These are phyloP conservation scores for Aspergillus sclerotialis DNA, from an alignment of 2,329 filamentous ascomycete species.

Conservation along the genomic window DNA sequence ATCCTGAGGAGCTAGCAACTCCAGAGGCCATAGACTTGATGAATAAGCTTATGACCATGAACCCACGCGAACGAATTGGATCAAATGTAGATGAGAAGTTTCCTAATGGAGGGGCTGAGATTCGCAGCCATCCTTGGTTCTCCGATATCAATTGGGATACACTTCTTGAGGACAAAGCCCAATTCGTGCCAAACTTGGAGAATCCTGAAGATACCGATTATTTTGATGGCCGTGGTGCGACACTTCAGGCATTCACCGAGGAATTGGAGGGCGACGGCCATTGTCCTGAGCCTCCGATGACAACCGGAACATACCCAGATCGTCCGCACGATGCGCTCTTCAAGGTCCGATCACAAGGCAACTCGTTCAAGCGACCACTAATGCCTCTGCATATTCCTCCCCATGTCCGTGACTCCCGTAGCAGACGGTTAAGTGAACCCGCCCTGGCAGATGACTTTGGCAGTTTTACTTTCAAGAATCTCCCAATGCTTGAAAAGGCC, in stretches of 20 bases:
- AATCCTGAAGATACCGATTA: constrained; percentile 98
- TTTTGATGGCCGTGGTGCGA: constrained; percentile 87
- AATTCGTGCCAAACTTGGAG: constrained; percentile 86
- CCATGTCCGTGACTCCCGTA: constrained; percentile 87
- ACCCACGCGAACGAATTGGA: constrained; percentile 75
- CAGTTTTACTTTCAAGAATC: constrained; percentile 92
- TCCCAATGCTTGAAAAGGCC: constrained; percentile 92
- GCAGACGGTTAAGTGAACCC: constrained; percentile 82
- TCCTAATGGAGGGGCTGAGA: constrained; percentile 79
- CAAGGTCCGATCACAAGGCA: constrained; percentile 78
- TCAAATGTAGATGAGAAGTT: constrained; percentile 80
- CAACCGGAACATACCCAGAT: constrained; percentile 73
- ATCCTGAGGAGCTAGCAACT: constrained; percentile 71
- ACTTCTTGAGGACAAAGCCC: constrained; percentile 86
- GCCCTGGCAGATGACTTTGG: constrained; percentile 88
- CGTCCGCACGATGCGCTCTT: constrained; percentile 92
- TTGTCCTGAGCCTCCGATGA: constrained; percentile 56
- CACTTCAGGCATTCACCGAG: constrained; percentile 83
- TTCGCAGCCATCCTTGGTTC: constrained; percentile 86
- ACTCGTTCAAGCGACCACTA: constrained; percentile 78
- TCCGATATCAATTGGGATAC: constrained; percentile 80
- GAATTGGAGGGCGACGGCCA: constrained; percentile 79
- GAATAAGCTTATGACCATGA: constrained; percentile 79
- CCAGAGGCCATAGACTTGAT: constrained; percentile 89
- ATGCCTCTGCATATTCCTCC: constrained; percentile 96